Percentiles rank a stretch among this genome's conserved stretches.
Evolutionary conservation across 1,284 basidiomycete species (phyloP).

Genomic region (Xerocomus amazonicus): DNA sequence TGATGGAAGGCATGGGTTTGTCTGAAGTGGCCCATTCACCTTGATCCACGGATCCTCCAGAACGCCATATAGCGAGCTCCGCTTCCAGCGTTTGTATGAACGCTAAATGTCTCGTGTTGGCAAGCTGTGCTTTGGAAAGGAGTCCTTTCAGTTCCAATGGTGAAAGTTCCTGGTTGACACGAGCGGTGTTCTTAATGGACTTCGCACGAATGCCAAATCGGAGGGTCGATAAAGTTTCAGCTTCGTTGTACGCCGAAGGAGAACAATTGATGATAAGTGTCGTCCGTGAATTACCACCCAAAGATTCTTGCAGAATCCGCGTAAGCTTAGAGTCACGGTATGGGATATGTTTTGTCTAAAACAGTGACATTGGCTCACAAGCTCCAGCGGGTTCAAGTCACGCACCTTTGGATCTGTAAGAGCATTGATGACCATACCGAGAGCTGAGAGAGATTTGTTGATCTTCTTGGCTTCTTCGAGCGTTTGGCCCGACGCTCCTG

Average conservation of each 20-base stretch:
- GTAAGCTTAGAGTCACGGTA: slow-evolving; percentile 99
- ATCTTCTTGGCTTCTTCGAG: slow-evolving; percentile 99
- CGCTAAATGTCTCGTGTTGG: slow-evolving; percentile 80
- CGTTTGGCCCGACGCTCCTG: slow-evolving; percentile 97
- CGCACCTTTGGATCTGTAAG: slow-evolving; percentile 92
- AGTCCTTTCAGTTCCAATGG: slow-evolving; percentile 93
- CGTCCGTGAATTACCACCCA: slow-evolving; percentile 98
- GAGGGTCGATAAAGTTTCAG: slow-evolving; percentile 95
- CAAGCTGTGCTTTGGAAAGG: slow-evolving; percentile 86
- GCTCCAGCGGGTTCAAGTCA: slow-evolving; percentile 6
- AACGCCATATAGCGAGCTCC: slow-evolving; percentile 89
- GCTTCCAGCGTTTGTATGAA: slow-evolving; percentile 90
- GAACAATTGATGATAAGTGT: slow-evolving; percentile 99
- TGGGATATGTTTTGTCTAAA: slow-evolving; percentile 92
- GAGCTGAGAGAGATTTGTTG: slow-evolving; percentile 96
- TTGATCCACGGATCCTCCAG: slow-evolving; percentile 84
- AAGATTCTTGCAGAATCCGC: slow-evolving; percentile 98
- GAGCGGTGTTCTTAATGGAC: slow-evolving; percentile 99
- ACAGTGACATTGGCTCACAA: slow-evolving; percentile 7
- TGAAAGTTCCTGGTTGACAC: slow-evolving; percentile 97
- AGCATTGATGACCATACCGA: slow-evolving; percentile 99
- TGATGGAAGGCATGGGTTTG: slow-evolving; percentile 44
- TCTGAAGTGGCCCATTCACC: slow-evolving; percentile 77
- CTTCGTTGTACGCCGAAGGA: slow-evolving; percentile 93
- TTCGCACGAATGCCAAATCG: slow-evolving; percentile 99